Conservation (phyloP, 148 eudicot species). For the Euryodendron excelsum region DNA sequence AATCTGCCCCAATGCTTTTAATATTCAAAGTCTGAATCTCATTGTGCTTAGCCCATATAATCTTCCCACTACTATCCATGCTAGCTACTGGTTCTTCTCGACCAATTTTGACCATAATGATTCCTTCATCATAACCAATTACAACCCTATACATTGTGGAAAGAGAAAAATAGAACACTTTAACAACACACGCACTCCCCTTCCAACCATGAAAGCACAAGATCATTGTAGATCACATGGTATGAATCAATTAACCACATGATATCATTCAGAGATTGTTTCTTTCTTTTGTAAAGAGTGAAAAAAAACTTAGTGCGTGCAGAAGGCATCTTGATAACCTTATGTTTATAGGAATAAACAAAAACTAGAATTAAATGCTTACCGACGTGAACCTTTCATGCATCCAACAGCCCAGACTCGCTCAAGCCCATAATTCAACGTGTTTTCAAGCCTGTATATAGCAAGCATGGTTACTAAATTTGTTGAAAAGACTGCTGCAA, state of each 20-base stretch:
- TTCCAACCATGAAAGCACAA: neutral
- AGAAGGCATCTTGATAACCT: too few relatives aligned
- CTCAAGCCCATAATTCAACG: constrained; percentile 74
- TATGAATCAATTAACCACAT: too few relatives aligned
- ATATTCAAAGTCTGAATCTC: constrained; percentile 86
- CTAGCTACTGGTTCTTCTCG: constrained; percentile 91
- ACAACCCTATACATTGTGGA: constrained; percentile 51
- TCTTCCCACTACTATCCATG: constrained; percentile 90
- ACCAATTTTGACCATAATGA: constrained; percentile 86
- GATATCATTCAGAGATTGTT: too few relatives aligned
- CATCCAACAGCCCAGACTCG: constrained; percentile 77
- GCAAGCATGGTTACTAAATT: neutral
- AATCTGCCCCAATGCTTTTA: constrained; percentile 80
- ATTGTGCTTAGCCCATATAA: constrained; percentile 93
- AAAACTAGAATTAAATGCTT: too few relatives aligned
- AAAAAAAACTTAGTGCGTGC: too few relatives aligned
- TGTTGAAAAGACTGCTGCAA: neutral
- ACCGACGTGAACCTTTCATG: constrained; percentile 73
- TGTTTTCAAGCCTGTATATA: constrained; percentile 66
- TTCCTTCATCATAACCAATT: constrained; percentile 83
- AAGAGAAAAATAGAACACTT: neutral
- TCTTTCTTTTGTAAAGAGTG: too few relatives aligned
- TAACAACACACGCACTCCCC: neutral
- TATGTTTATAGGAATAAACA: too few relatives aligned
- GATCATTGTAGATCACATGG: too few relatives aligned